These are phyloP conservation scores for Erodium texanum DNA, from an alignment of 441 rosid species.

Conservation along the genomic window DNA sequence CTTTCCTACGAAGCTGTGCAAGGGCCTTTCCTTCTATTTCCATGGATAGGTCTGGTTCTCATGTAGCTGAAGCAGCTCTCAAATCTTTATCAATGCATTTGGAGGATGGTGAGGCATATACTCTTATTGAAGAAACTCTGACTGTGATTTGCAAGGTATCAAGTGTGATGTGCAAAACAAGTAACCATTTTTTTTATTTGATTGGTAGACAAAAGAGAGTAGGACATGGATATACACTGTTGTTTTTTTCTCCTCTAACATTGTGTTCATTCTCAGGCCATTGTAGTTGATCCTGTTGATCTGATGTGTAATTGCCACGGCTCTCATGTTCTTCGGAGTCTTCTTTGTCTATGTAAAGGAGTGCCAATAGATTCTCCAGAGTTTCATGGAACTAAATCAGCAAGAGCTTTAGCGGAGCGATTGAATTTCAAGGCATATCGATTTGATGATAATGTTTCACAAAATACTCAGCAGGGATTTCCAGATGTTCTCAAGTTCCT, in stretches of 20 bases:
- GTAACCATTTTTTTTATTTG: too few species aligned
- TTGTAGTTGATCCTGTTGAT: conserved; percentile 47
- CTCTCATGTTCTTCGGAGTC: conserved; percentile 83
- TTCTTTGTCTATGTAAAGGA: conserved; percentile 65
- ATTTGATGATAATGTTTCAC: conserved; percentile 16
- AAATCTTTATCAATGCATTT: conserved; percentile 67
- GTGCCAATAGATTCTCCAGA: conserved; percentile 63
- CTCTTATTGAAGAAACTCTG: conserved; percentile 59
- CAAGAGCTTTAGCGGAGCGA: neutral
- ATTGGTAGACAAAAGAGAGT: too few species aligned
- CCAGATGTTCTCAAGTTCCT: conserved; percentile 51
- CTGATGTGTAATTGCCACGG: conserved; percentile 75
- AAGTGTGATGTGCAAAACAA: neutral
- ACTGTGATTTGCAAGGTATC: conserved; percentile 67
- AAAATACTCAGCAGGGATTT: conserved; percentile 44
- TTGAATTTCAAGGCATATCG: neutral
- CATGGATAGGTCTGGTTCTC: conserved; percentile 91
- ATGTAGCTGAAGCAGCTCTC: conserved; percentile 86
- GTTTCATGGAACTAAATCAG: conserved; percentile 56
- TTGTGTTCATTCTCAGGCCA: conserved; percentile 38
- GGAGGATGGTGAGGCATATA: conserved; percentile 50
- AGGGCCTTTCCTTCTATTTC: conserved; percentile 63
- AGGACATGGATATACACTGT: too few species aligned
- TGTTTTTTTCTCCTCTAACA: neutral
- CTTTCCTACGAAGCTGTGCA: conserved; percentile 58